phyloP scores from a whole-genome alignment of 768 basidiomycete genomes.

The Lactifluus piperatus region DNA sequence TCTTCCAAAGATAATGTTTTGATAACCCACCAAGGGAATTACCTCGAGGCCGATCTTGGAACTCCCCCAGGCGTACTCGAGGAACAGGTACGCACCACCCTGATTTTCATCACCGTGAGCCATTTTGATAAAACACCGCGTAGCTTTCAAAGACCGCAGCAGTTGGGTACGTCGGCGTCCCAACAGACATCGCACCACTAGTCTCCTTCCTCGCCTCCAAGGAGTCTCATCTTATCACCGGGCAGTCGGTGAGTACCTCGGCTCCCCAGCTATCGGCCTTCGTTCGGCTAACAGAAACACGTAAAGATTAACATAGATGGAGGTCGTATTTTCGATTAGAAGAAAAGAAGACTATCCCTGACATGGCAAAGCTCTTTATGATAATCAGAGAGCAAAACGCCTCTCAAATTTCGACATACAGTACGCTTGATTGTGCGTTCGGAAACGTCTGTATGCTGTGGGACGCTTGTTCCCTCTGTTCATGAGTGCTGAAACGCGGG shows the following conservation, averaged over 20 bases:
- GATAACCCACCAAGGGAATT: constrained; percentile 6
- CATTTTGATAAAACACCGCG: not conserved
- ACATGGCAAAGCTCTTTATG: not conserved
- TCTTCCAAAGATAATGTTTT: not conserved
- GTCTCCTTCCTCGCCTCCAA: constrained; percentile 29
- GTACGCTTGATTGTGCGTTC: not conserved
- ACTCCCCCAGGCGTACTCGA: constrained; percentile 9
- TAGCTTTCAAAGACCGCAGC: constrained; percentile 17
- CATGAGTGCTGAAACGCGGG: not conserved
- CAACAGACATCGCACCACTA: constrained; percentile 25
- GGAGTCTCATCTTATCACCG: constrained; percentile 27
- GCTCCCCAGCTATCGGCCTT: not conserved
- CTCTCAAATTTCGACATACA: not conserved
- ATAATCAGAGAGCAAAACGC: not conserved
- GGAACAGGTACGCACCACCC: constrained; percentile 3
- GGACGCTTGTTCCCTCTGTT: too few species aligned
- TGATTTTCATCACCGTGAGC: too few species aligned
- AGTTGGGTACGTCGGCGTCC: constrained; percentile 20
- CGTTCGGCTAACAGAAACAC: not conserved
- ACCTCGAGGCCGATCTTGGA: not conserved
- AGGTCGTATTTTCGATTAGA: constrained; percentile 14
- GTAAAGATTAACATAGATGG: constrained; percentile 16
- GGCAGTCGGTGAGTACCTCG: constrained; percentile 18
- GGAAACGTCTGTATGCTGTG: not conserved
- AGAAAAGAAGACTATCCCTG: too few species aligned